Conservation (phyloP, 164 flowering plant species). For the Annona cherimola region DNA sequence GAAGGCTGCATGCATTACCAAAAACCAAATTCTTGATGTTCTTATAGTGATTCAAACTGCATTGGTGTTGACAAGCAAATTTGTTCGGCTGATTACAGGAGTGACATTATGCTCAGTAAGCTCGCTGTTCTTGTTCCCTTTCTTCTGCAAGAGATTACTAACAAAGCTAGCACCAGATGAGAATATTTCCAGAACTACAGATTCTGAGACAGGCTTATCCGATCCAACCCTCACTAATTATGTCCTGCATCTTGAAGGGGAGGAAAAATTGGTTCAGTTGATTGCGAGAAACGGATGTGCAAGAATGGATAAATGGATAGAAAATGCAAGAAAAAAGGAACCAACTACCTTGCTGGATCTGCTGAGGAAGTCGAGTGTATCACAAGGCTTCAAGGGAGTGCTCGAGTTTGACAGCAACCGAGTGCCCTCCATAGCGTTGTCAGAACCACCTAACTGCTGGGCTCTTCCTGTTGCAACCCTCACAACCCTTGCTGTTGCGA, state of each 20-base stretch:
- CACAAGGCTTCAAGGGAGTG: slow-evolving; percentile 36
- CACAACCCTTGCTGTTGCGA: slow-evolving; percentile 47
- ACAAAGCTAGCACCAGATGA: background rate
- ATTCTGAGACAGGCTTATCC: slow-evolving; percentile 15
- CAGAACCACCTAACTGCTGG: slow-evolving; percentile 60
- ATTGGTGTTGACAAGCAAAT: slow-evolving; percentile 40
- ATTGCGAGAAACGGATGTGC: slow-evolving; percentile 30
- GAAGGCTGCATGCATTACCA: background rate
- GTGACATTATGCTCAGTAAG: slow-evolving; percentile 20
- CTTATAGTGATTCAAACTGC: slow-evolving; percentile 35
- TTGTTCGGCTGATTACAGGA: slow-evolving; percentile 29
- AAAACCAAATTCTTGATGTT: slow-evolving; percentile 3
- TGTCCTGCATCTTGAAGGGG: slow-evolving; percentile 64
- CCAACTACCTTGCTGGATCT: slow-evolving; percentile 41
- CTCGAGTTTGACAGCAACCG: slow-evolving; percentile 37
- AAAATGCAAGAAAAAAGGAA: slow-evolving; percentile 29
- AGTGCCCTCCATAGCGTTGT: slow-evolving; percentile 31
- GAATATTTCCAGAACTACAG: background rate
- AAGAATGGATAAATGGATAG: slow-evolving; percentile 33
- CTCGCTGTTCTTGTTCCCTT: background rate
- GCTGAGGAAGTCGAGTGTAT: slow-evolving; percentile 17
- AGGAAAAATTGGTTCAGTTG: slow-evolving; percentile 36
- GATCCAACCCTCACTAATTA: slow-evolving; percentile 6
- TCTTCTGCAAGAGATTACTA: background rate
- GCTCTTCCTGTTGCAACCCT: slow-evolving; percentile 66